Evolutionary conservation across 2,329 filamentous ascomycete genomes (phyloP), one percentile per base, ranked within the genome.

Genomic region (Mycogone perniciosa): DNA sequence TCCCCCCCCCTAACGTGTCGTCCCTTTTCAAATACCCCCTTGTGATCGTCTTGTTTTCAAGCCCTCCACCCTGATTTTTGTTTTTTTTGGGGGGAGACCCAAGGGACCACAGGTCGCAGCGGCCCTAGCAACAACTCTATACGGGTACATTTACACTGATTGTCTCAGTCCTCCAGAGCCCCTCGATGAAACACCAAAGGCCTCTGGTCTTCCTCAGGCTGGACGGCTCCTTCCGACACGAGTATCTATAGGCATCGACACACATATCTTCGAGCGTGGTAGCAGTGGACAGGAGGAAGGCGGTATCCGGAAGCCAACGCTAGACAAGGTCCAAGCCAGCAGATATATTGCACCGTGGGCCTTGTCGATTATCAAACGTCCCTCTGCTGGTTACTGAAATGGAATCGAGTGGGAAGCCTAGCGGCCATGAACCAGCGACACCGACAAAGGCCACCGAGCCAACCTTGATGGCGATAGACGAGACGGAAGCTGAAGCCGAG

Each of bases 341-440:
- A 29, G 11, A 55, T 61, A 58, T 60, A 60, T 59, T 61, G 59
- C 59, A 55, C 27, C 34, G 48, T 35, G 37, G 46, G 31, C 33
- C 29, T 46, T 33, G 48, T 60, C 58, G 59, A 56, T 58, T 55
- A 60, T 54, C 54, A 46, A 56, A 37, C 60, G 58, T 66, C 64
- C 64, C 60, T 59, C 57, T 57, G 42, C 40, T 40, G 45, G 52
- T 55, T 55, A 48, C 59, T 52, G 60, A 57, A 55, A 66, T 66
- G 65, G 59, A 63, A 50, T 56, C 56, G 49, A 57, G 58, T 54
- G 58, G 59, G 38, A 56, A 52, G 48, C 59, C 53, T 39, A 57
- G 49, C 53, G 54, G 58, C 53, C 59, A 63, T 61, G 63, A 61
- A 50, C 52, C 57, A 54, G 54, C 62, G 57, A 59, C 61, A 59